These are phyloP conservation scores for Populus simonii DNA, from an alignment of 345 rosid genomes.

Conservation along the genomic window DNA sequence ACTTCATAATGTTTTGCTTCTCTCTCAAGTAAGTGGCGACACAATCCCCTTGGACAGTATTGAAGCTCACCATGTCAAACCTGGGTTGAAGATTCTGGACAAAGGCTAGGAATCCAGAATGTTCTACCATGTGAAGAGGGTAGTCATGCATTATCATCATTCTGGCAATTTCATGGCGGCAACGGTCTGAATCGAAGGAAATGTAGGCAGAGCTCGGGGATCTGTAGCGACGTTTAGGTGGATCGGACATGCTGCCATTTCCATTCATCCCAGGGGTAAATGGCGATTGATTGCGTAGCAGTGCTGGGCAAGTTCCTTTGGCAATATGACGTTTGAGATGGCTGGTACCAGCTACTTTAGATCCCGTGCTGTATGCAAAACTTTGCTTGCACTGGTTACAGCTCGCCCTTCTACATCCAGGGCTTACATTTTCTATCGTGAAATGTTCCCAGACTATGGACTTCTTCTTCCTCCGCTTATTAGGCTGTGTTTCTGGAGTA, in stretches of 20 bases:
- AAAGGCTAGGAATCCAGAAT: constrained; percentile 67
- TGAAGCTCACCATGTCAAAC: constrained; percentile 65
- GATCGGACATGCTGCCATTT: constrained; percentile 31
- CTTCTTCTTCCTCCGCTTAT: constrained; percentile 71
- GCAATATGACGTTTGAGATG: constrained; percentile 93
- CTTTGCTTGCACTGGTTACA: constrained; percentile 96
- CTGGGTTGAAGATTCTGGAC: constrained; percentile 77
- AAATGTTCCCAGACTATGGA: constrained; percentile 93
- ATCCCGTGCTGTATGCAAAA: constrained; percentile 94
- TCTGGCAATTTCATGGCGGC: constrained; percentile 73
- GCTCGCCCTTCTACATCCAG: constrained; percentile 77
- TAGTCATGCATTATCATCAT: constrained; percentile 88
- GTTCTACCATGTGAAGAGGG: constrained; percentile 92
- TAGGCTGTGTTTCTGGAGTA: constrained; percentile 17
- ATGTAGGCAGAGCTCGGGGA: constrained; percentile 44
- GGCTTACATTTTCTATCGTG: constrained; percentile 62
- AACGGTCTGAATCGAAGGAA: constrained; percentile 67
- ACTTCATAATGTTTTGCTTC: constrained; percentile 69
- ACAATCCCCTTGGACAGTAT: constrained; percentile 85
- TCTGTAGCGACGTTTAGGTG: constrained; percentile 71
- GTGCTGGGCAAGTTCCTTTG: constrained; percentile 79
- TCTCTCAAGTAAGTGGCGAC: constrained; percentile 77
- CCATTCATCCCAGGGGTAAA: constrained; percentile 45
- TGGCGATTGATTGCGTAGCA: constrained; percentile 42
- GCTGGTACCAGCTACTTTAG: constrained; percentile 93